Percentiles rank a stretch among this genome's conserved stretches.
Conservation (phyloP, 306 rosid genomes). For the Cucurbita moschata region DNA sequence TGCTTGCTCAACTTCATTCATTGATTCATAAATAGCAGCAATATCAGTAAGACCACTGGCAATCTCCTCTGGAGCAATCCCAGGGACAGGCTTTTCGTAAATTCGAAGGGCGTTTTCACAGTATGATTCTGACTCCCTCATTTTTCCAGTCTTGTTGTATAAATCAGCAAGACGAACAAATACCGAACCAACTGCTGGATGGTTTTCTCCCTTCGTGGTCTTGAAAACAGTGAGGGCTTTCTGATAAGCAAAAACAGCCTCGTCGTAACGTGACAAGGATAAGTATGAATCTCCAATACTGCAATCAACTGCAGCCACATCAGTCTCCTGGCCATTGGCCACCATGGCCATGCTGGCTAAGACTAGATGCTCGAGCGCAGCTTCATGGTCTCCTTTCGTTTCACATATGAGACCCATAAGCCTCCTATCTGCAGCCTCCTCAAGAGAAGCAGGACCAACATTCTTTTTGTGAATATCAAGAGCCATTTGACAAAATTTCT, state of each 20-base stretch:
- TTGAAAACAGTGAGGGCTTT: slow-evolving; percentile 73
- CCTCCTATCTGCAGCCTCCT: slow-evolving; percentile 91
- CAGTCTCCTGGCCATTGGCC: slow-evolving; percentile 66
- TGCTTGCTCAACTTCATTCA: slow-evolving; percentile 72
- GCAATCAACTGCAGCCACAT: slow-evolving; percentile 82
- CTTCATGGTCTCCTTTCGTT: slow-evolving; percentile 77
- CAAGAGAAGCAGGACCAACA: slow-evolving; percentile 50
- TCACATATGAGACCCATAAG: slow-evolving; percentile 94
- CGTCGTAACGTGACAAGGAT: slow-evolving; percentile 71
- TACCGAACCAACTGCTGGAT: slow-evolving; percentile 72
- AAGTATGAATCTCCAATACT: slow-evolving; percentile 80
- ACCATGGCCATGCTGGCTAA: slow-evolving; percentile 89
- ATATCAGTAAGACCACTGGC: slow-evolving; percentile 77
- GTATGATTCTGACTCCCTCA: slow-evolving; percentile 60
- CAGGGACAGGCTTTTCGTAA: slow-evolving; percentile 64
- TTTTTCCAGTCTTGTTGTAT: slow-evolving; percentile 61
- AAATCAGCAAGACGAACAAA: slow-evolving; percentile 73
- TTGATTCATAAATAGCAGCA: slow-evolving; percentile 76
- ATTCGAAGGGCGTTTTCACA: slow-evolving; percentile 78
- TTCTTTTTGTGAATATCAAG: slow-evolving; percentile 69
- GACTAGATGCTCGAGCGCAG: slow-evolving; percentile 81
- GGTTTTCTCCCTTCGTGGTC: slow-evolving; percentile 77
- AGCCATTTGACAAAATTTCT: slow-evolving; percentile 71
- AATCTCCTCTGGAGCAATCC: slow-evolving; percentile 58
- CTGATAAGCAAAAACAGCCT: slow-evolving; percentile 68